These are phyloP conservation scores for Hypoxylon sp. DNA, from an alignment of 2,329 filamentous ascomycete genomes.

Conservation along the genomic window DNA sequence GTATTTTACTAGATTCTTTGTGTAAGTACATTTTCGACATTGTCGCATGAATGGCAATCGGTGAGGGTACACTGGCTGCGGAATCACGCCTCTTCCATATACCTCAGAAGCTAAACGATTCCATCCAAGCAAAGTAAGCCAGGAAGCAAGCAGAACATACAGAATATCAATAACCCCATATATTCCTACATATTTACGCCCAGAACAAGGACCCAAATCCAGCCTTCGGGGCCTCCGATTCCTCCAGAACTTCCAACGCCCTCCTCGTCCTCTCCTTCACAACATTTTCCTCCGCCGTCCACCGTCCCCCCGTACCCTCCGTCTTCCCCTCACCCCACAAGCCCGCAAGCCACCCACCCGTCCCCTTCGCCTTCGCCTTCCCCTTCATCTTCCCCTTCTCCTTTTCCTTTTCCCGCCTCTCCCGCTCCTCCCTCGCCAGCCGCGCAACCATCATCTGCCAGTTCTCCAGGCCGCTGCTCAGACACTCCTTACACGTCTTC, in stretches of 20 bases:
- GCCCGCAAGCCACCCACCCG: conserved; percentile 55
- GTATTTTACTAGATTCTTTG: background rate
- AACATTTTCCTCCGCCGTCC: conserved; percentile 69
- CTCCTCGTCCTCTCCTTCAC: conserved; percentile 67
- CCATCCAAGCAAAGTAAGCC: background rate
- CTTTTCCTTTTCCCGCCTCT: conserved; percentile 53
- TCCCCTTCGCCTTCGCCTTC: conserved; percentile 26
- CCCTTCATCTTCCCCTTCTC: conserved; percentile 9
- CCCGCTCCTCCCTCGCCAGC: conserved; percentile 69
- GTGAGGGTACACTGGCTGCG: conserved; percentile 17
- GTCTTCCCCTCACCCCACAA: conserved; percentile 58
- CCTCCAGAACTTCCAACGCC: conserved; percentile 67
- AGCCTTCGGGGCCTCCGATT: conserved; percentile 58
- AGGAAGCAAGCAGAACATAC: background rate
- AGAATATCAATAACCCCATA: background rate
- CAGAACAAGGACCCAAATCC: conserved; percentile 59
- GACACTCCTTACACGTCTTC: conserved; percentile 81
- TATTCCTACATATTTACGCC: conserved; percentile 52
- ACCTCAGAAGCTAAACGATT: background rate
- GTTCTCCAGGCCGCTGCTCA: conserved; percentile 81
- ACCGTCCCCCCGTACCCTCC: conserved; percentile 61
- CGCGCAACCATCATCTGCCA: conserved; percentile 85
- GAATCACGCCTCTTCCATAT: conserved; percentile 1
- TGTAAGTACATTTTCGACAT: background rate
- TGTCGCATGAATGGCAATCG: conserved; percentile 16